A percentile compares a stretch with the other conserved stretches of the same genome.
Evolutionary conservation across 2,329 filamentous ascomycete species (phyloP).

Genomic region (Fusarium pseudograminearum): DNA sequence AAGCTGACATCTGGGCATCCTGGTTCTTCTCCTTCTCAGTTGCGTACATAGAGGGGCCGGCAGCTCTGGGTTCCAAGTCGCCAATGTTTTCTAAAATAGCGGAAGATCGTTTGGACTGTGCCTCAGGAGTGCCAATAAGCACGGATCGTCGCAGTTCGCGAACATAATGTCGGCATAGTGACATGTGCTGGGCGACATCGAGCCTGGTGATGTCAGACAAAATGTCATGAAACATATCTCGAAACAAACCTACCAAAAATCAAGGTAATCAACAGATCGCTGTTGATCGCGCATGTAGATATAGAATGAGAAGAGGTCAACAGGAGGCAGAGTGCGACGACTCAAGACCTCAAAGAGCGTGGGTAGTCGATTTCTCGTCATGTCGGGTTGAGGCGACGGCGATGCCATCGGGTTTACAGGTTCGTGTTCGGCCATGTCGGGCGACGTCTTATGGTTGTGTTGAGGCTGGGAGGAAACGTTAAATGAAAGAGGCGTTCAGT

Average conservation of each 20-base stretch:
- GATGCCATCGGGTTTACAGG: constrained; percentile 50
- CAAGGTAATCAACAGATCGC: constrained; percentile 95
- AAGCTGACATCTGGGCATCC: constrained; percentile 92
- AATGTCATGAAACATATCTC: neutral
- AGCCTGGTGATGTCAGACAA: constrained; percentile 72
- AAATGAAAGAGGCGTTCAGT: constrained; percentile 35
- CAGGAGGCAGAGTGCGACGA: constrained; percentile 91
- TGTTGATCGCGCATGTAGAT: constrained; percentile 99
- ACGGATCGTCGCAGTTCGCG: constrained; percentile 94
- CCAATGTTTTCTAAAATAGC: constrained; percentile 79
- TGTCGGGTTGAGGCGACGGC: constrained; percentile 69
- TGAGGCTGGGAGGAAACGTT: constrained; percentile 26
- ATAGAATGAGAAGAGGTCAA: constrained; percentile 98
- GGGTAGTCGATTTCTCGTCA: constrained; percentile 84
- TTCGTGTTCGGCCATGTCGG: constrained; percentile 48
- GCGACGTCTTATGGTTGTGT: constrained; percentile 16
- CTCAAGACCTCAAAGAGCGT: constrained; percentile 97
- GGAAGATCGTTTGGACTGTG: constrained; percentile 91
- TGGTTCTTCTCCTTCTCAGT: constrained; percentile 80
- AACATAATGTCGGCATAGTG: constrained; percentile 95
- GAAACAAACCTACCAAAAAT: constrained; percentile 83
- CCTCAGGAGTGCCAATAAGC: constrained; percentile 90
- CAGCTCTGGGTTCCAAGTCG: constrained; percentile 71
- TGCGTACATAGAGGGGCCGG: constrained; percentile 71
- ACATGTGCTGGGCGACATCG: constrained; percentile 99